phyloP scores from a whole-genome alignment of 768 basidiomycete genomes.

The Boletus vermiculosoides region DNA sequence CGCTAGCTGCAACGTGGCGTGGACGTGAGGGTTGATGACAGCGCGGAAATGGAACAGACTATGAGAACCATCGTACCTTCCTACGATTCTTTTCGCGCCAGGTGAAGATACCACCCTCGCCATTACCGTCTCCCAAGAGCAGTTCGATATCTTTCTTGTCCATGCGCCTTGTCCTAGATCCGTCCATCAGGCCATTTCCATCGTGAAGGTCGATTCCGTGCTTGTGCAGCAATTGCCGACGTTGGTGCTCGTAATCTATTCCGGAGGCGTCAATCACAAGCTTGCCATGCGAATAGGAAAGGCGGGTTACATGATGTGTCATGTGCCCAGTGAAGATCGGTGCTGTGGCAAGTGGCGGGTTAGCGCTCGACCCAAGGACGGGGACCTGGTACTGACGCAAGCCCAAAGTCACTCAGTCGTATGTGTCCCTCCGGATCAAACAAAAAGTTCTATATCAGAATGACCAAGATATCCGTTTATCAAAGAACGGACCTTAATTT shows the following conservation, averaged over 20 bases:
- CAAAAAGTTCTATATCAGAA: slow-evolving; percentile 77
- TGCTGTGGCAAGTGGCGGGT: slow-evolving; percentile 44
- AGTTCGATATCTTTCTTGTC: slow-evolving; percentile 79
- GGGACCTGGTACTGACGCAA: slow-evolving; percentile 66
- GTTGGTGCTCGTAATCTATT: slow-evolving; percentile 91
- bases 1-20: slow-evolving; percentile 55
- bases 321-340: slow-evolving; percentile 95
- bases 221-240: slow-evolving; percentile 82
- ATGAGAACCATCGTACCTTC: slow-evolving; percentile 57
- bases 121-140: slow-evolving; percentile 81
- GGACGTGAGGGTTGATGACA: slow-evolving; percentile 23
- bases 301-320: slow-evolving; percentile 75
- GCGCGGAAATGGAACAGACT: slow-evolving; percentile 30
- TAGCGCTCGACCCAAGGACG: slow-evolving; percentile 14
- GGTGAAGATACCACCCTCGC: slow-evolving; percentile 83
- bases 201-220: slow-evolving; percentile 96
- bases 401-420: slow-evolving; percentile 91
- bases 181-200: slow-evolving; percentile 59
- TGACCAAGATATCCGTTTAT: slow-evolving; percentile 24
- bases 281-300: slow-evolving; percentile 4
- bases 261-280: slow-evolving; percentile 15
- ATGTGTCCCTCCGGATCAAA: slow-evolving; percentile 94
- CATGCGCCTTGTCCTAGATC: slow-evolving; percentile 73
- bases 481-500: slow-evolving; percentile 30
- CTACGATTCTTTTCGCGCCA: slow-evolving; percentile 93